Percentiles rank a stretch among this genome's conserved stretches.
phyloP scores from a whole-genome alignment of 2,329 filamentous ascomycete genomes.

The Paecilomyces sp. region DNA sequence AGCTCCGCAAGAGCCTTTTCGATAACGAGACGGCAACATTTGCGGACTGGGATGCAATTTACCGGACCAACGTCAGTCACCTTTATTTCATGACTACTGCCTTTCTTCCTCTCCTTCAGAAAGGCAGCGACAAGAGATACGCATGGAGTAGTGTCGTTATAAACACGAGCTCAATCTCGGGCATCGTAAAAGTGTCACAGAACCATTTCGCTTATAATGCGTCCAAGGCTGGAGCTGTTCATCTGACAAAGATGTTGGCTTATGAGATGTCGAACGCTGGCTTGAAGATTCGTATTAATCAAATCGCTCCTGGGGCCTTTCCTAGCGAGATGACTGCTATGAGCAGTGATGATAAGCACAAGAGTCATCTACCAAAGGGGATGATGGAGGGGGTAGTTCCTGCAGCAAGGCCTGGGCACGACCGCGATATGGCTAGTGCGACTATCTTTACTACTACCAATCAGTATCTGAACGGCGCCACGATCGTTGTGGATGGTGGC shows the following conservation, averaged over 20 bases:
- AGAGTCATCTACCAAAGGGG: constrained; percentile 53
- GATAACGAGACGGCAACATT: constrained; percentile 52
- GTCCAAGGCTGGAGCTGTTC: constrained; percentile 67
- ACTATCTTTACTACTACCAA: constrained; percentile 48
- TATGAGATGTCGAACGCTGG: constrained; percentile 57
- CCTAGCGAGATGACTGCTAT: constrained; percentile 60
- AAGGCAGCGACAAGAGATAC: constrained; percentile 55
- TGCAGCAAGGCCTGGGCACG: constrained; percentile 52
- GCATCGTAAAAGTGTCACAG: constrained; percentile 64
- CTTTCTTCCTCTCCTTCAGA: constrained; percentile 62
- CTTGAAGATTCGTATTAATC: constrained; percentile 55
- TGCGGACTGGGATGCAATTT: constrained; percentile 65
- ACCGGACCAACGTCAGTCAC: constrained; percentile 66
- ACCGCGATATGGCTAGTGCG: constrained; percentile 63
- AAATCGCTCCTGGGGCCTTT: constrained; percentile 63
- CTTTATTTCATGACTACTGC: constrained; percentile 70
- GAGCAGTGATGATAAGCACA: constrained; percentile 53
- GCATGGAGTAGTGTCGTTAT: constrained; percentile 56
- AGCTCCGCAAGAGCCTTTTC: constrained; percentile 56
- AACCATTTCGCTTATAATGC: constrained; percentile 76
- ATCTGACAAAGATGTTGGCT: constrained; percentile 64
- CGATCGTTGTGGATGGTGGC: constrained; percentile 47
- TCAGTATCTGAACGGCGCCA: constrained; percentile 48
- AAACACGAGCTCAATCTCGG: constrained; percentile 67
- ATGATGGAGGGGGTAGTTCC: constrained; percentile 59